Conservation (phyloP, 2,329 filamentous ascomycete genomes). For the Colletotrichum shisoi region DNA sequence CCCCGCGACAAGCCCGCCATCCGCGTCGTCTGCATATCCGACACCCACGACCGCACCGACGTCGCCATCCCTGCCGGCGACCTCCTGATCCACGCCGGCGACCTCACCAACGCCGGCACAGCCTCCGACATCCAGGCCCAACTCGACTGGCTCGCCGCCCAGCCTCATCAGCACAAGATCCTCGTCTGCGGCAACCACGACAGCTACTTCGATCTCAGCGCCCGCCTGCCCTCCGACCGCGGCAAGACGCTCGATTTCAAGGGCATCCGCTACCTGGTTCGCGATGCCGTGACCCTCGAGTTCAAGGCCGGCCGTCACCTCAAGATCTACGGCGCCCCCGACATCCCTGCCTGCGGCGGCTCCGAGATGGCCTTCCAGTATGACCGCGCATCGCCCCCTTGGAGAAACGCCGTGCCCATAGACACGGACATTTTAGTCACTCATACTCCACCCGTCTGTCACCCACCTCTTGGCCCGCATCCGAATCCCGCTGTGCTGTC, state of each 20-base stretch:
- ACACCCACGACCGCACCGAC: constrained; percentile 77
- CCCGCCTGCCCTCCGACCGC: constrained; percentile 65
- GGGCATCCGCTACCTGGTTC: constrained; percentile 77
- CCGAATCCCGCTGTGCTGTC: background rate
- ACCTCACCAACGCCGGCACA: constrained; percentile 78
- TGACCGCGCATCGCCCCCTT: constrained; percentile 69
- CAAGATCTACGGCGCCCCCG: constrained; percentile 80
- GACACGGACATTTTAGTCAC: constrained; percentile 82
- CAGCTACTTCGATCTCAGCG: constrained; percentile 77
- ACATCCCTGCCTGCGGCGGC: constrained; percentile 79
- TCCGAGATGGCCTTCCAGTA: constrained; percentile 82
- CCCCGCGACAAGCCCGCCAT: constrained; percentile 65
- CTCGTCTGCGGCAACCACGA: constrained; percentile 91
- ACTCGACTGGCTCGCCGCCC: constrained; percentile 78
- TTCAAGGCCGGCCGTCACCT: constrained; percentile 68
- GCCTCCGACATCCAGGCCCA: constrained; percentile 79
- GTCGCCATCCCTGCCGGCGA: constrained; percentile 76
- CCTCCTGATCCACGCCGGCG: constrained; percentile 87
- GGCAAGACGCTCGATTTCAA: constrained; percentile 69
- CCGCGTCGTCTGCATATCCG: constrained; percentile 85
- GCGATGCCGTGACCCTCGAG: constrained; percentile 68
- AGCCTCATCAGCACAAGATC: constrained; percentile 82
- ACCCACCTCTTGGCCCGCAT: background rate
- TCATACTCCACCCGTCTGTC: constrained; percentile 74
- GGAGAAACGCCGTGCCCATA: constrained; percentile 73